Evolutionary conservation across 768 basidiomycete species (phyloP).

Genomic region (Leccinum olivaceopallidum): DNA sequence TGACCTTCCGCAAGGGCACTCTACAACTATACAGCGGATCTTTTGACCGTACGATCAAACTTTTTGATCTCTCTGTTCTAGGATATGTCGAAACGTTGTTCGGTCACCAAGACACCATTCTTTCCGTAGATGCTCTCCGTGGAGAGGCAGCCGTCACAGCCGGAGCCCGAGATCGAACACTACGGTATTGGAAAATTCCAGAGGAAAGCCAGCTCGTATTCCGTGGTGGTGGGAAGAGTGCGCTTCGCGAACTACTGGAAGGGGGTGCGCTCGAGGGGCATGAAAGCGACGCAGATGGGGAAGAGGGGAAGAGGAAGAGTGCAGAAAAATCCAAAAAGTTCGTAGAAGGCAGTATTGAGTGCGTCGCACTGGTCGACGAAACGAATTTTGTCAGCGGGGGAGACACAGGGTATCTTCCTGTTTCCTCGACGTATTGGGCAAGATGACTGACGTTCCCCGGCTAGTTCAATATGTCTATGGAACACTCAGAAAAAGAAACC

Average conservation of each 20-base stretch:
- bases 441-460: neutral
- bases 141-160: constrained; percentile 84
- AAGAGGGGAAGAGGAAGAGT: constrained; percentile 34
- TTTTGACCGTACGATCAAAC: constrained; percentile 85
- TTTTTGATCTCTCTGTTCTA: constrained; percentile 81
- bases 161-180: constrained; percentile 88
- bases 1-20: constrained; percentile 78
- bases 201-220: constrained; percentile 97
- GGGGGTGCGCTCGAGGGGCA: constrained; percentile 64
- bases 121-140: constrained; percentile 76
- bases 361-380: constrained; percentile 95
- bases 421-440: constrained; percentile 1
- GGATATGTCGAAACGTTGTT: constrained; percentile 96
- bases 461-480: constrained; percentile 88
- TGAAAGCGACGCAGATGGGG: constrained; percentile 49
- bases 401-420: constrained; percentile 79
- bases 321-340: constrained; percentile 41
- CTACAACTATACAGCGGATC: constrained; percentile 70
- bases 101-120: constrained; percentile 91
- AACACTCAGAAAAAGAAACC: constrained; percentile 93
- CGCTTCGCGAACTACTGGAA: constrained; percentile 77
- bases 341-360: constrained; percentile 90
- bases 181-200: constrained; percentile 93
- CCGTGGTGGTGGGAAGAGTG: constrained; percentile 89
- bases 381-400: constrained; percentile 90